Base-by-base conservation (phyloP, 2,329 filamentous ascomycete species). In the Pseudogymnoascus sp. region DNA sequence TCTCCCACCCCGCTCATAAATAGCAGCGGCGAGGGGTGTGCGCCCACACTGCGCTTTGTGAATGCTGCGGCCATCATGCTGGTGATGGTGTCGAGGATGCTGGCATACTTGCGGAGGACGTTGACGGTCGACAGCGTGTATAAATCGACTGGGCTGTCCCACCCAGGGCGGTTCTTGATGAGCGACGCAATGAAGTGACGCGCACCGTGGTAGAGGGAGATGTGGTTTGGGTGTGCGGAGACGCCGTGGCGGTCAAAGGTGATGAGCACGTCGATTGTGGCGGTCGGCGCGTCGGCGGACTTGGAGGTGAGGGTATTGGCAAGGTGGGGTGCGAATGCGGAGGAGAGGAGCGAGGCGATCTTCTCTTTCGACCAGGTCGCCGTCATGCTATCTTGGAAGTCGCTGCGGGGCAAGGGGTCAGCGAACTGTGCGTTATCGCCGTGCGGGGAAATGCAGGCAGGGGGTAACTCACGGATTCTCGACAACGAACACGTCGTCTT, bases 381-480 rank as follows among this genome's bases (percentile, higher is more conserved):
- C 2, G 84, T 88, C 90, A 97, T 97, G 63, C 90, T 92, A 75
- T 99, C 94, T 61, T 86, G 90, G 72, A 97, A 96, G 69, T 89
- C 82, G 57, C 78, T 79, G 65, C 59, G 36, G 47, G 53, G 43
- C 43, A 30, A 53, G 43, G 43, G 43, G 43, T 39, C 57, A 50
- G 30, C 30, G 36, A 35, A 30, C 50, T 37, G 43, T 53, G 25
- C 43, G 25, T 60, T 53, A 53, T 53, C 43, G 43, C 43, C 8
- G 60, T 61, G 57, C 57, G 63, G 62, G 43, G 38, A 58, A 37
- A 59, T 43, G 28, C 41, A 61, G 53, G n/a, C 43, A 62, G 58
- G 20, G 33, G 64, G 15, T 65, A 60, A 76, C 80, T 65, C 77
- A 88, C 83, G 83, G 83, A 73, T 88, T 87, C 67, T 96, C 89